Evolutionary conservation across 2,329 filamentous ascomycete genomes (phyloP).

Genomic region (Paramyrothecium sp.): DNA sequence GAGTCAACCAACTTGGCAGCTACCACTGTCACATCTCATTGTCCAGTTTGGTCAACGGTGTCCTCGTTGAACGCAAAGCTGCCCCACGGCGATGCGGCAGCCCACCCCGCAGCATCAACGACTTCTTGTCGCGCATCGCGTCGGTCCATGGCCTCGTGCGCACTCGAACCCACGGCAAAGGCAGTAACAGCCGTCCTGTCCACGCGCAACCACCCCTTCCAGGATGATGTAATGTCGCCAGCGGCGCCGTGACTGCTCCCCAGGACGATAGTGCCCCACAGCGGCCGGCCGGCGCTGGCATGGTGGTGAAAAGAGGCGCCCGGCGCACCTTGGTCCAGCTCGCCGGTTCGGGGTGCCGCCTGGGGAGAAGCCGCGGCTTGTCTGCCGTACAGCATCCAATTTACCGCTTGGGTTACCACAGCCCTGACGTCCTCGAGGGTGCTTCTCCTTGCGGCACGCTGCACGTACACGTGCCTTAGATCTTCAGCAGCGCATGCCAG

Average conservation of each 20-base stretch:
- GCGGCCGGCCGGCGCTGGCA: slow-evolving; percentile 43
- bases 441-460: slow-evolving; percentile 33
- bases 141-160: slow-evolving; percentile 43
- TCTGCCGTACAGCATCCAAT: slow-evolving; percentile 49
- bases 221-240: slow-evolving; percentile 29
- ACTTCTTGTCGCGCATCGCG: slow-evolving; percentile 35
- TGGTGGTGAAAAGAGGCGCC: not conserved
- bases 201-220: slow-evolving; percentile 53
- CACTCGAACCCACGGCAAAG: slow-evolving; percentile 37
- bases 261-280: slow-evolving; percentile 57
- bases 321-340: too few relatives aligned
- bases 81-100: slow-evolving; percentile 48
- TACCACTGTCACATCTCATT: not conserved
- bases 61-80: slow-evolving; percentile 38
- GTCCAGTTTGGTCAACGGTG: not conserved
- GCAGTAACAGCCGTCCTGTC: slow-evolving; percentile 39
- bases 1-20: not conserved
- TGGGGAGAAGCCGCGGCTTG: slow-evolving; percentile 23
- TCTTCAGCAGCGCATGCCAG: slow-evolving; percentile 36
- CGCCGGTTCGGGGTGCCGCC: too few relatives aligned
- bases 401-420: slow-evolving; percentile 38
- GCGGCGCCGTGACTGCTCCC: slow-evolving; percentile 13
- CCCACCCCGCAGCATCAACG: slow-evolving; percentile 44
- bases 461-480: slow-evolving; percentile 50
- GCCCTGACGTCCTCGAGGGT: slow-evolving; percentile 25